phyloP scores from a whole-genome alignment of 805 yeast genomes.

The Ogataea trehaloabstinens region DNA sequence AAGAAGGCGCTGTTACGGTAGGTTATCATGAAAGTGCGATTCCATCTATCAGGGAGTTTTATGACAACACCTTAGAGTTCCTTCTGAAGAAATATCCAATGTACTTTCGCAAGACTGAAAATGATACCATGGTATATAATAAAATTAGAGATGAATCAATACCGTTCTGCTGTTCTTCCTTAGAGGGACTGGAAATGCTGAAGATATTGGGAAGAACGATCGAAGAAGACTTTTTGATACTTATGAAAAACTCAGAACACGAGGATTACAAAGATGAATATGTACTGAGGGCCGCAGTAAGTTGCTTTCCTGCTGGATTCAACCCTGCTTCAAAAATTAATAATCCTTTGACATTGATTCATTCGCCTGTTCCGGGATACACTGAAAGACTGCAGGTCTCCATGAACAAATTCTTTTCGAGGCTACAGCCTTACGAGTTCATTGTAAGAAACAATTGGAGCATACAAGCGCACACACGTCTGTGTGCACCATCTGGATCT shows the following conservation, averaged over 20 bases:
- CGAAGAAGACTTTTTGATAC: slow-evolving; percentile 63
- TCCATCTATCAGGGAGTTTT: slow-evolving; percentile 48
- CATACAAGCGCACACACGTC: slow-evolving; percentile 55
- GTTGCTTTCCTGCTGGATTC: slow-evolving; percentile 73
- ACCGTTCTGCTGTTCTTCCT: slow-evolving; percentile 28
- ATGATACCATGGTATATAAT: slow-evolving; percentile 32
- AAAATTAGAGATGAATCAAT: slow-evolving; percentile 39
- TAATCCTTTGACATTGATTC: slow-evolving; percentile 57
- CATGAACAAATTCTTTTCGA: slow-evolving; percentile 66
- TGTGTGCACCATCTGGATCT: slow-evolving; percentile 45
- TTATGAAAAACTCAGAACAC: slow-evolving; percentile 41
- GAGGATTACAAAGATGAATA: slow-evolving; percentile 50
- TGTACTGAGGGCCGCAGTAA: slow-evolving; percentile 51
- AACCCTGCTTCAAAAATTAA: slow-evolving; percentile 55
- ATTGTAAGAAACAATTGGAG: slow-evolving; percentile 72
- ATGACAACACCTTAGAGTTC: slow-evolving; percentile 35
- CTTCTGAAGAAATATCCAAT: slow-evolving; percentile 51
- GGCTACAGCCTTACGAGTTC: slow-evolving; percentile 49
- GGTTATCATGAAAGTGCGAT: slow-evolving; percentile 32
- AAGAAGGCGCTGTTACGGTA: slow-evolving; percentile 33
- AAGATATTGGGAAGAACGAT: slow-evolving; percentile 29
- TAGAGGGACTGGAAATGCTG: slow-evolving; percentile 16
- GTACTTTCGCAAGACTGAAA: slow-evolving; percentile 37
- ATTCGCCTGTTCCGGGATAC: slow-evolving; percentile 73
- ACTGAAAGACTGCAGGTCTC: slow-evolving; percentile 50